phyloP scores from a whole-genome alignment of 306 rosid genomes.

The Citrullus mucosospermus region DNA sequence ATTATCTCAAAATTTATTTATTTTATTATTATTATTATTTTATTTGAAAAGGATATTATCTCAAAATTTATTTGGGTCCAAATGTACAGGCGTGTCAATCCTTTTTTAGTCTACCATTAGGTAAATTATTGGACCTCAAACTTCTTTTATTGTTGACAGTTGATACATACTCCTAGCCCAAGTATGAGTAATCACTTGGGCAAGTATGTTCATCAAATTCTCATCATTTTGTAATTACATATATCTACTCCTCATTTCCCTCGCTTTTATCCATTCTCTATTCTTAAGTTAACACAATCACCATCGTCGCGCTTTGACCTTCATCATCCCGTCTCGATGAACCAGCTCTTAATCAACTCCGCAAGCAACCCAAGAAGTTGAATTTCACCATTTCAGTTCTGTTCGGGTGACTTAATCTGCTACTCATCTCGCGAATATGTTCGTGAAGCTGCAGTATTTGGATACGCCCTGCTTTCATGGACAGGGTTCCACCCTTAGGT shows the following conservation, averaged over 20 bases:
- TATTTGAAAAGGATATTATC: too few relatives aligned
- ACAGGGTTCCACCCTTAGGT: conserved; percentile 16
- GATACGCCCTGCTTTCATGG: conserved; percentile 33
- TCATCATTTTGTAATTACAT: too few relatives aligned
- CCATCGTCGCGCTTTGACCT: neutral
- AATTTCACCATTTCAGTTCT: neutral
- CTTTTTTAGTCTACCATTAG: too few relatives aligned
- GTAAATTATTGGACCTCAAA: too few relatives aligned
- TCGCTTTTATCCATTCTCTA: neutral
- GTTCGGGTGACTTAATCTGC: neutral
- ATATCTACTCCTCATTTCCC: neutral
- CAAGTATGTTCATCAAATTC: neutral
- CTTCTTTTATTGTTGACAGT: too few relatives aligned
- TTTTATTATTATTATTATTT: too few relatives aligned
- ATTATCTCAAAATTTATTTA: too few relatives aligned
- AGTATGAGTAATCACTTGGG: too few relatives aligned
- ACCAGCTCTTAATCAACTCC: neutral
- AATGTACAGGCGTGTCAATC: too few relatives aligned
- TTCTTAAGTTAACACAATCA: neutral
- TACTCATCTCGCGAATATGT: conserved; percentile 17
- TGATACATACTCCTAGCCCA: too few relatives aligned
- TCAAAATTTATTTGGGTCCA: too few relatives aligned
- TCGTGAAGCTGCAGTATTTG: conserved; percentile 39
- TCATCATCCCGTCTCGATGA: neutral
- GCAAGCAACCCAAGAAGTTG: neutral